Evolutionary conservation across 805 yeast species (phyloP).

Genomic region (Cyberlindnera mrakii): DNA sequence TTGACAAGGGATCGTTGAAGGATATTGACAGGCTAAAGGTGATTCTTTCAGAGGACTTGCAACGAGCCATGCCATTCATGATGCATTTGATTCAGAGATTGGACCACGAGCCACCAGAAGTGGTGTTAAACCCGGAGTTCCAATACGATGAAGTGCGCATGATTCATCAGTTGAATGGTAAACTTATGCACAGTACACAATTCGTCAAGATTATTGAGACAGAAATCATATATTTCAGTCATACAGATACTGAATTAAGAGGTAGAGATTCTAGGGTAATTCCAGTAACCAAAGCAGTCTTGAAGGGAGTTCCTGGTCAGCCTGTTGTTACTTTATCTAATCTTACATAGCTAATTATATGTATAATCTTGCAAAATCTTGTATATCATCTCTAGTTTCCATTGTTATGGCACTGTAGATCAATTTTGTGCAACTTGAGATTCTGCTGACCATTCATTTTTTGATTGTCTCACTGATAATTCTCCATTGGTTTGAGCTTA

Average conservation of each 20-base stretch:
- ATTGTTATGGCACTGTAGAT: too few species aligned
- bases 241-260: slow-evolving; percentile 4
- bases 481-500: too few species aligned
- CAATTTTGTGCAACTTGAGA: too few species aligned
- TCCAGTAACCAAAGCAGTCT: background rate
- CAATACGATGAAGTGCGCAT: slow-evolving; percentile 71
- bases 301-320: slow-evolving; percentile 1
- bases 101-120: slow-evolving; percentile 56
- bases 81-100: slow-evolving; percentile 78
- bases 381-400: too few species aligned
- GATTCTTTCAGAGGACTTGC: slow-evolving; percentile 78
- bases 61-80: slow-evolving; percentile 97
- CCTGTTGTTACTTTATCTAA: background rate
- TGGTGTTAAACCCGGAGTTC: slow-evolving; percentile 84
- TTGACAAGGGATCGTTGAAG: slow-evolving; percentile 52
- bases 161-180: slow-evolving; percentile 46
- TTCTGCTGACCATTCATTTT: too few species aligned
- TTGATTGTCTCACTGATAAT: too few species aligned
- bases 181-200: slow-evolving; percentile 60
- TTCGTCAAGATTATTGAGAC: slow-evolving; percentile 47
- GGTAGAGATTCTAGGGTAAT: background rate
- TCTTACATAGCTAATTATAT: background rate
- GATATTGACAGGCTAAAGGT: slow-evolving; percentile 59
- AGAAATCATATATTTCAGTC: slow-evolving; percentile 54
- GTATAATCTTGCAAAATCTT: background rate